Evolutionary conservation across 192 early-diverging fungal genomes (phyloP), one percentile per base, ranked within the genome.

Genomic region (Cladochytrium replicatum): DNA sequence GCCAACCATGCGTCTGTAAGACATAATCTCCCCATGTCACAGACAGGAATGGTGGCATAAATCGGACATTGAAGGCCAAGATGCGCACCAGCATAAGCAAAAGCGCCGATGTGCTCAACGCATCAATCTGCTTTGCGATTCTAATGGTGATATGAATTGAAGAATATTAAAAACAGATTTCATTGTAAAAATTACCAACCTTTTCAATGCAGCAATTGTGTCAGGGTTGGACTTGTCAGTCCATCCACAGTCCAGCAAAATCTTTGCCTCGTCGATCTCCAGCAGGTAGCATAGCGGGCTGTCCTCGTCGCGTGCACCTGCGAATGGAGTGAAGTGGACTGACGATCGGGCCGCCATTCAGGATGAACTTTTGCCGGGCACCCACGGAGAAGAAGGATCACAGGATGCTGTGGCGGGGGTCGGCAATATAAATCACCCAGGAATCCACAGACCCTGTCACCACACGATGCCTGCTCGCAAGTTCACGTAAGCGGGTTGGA

Each of bases 171-270:
- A n/a, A n/a, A n/a, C n/a, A n/a, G n/a, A n/a, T n/a, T n/a, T n/a
- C n/a, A n/a, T n/a, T n/a, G n/a, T n/a, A n/a, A n/a, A n/a, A n/a
- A 27, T 3, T 4, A 43, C 41, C 17, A 65, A 82, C 81, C 82
- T 82, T 68, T 78, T 77, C 8, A 90, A 71, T 31, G 65, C 62
- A 30, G 52, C 59, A 17, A 93, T 63, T 25, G 76, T 76, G 17
- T 86, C 80, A 15, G 73, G 69, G 41, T 91, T 69, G 52, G 91
- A 87, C 29, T 58, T 61, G 57, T 85, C 85, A 41, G 77, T 78
- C 83, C 85, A 91, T 15, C 93, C 95, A 71, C 95, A 98, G 64
- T 98, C 95, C 15, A 98, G 71, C 29, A 98, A 58, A 37, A 98
- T 80, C 46, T 85, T 86, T n/a, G 85, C 87, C 57, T 86, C 77